Base-by-base conservation (phyloP, 1,284 basidiomycete genomes). In the Rhodotorula mucilaginosa region DNA sequence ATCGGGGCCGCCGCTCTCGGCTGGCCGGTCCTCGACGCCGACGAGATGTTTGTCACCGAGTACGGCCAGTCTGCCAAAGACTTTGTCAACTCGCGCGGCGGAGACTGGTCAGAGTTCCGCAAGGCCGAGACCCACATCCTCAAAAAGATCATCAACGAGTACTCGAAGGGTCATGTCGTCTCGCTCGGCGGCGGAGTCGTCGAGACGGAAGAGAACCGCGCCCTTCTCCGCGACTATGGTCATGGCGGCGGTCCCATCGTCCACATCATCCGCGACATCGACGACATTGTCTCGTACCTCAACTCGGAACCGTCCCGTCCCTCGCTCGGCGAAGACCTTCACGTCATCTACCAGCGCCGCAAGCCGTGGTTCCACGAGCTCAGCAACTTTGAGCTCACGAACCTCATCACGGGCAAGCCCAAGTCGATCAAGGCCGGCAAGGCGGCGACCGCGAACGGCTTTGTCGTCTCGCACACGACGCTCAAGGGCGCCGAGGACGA, bases 181-280 rank as follows among this genome's bases (percentile, higher is more conserved):
- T 92, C 91, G 71, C 88, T 98, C n/a, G 96, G 97, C 18, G 97
- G 97, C 7, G 95, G 96, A 0, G 89, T 99, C 65, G 92, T 98
- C 58, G 97, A 99, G 83, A 91, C 89, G 0, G 85, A 88, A 10
- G 86, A 85, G 58, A 90, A 91, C 18, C 84, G 92, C 51, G 84
- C 89, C 26, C 78, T 92, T 12, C 84, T 98, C 70, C 85, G 87
- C 78, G 82, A 85, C 15, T 94, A 93, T 79, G 87, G 86, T 15
- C 83, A 83, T 51, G 84, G 83, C 57, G 77, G 77, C 26, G 89
- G 89, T 0, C 85, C 87, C 2, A 88, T 93, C 31, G 87, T 93
- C 21, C 87, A 92, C 81, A 84, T 92, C 64, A 85, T 87, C 18
- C 84, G 91, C 44, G 87, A 89, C 76, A 82, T 90, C 46, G 86